Evolutionary conservation across 108 stramenopile species (phyloP).

Genomic region (Skeletonema menzelii): DNA sequence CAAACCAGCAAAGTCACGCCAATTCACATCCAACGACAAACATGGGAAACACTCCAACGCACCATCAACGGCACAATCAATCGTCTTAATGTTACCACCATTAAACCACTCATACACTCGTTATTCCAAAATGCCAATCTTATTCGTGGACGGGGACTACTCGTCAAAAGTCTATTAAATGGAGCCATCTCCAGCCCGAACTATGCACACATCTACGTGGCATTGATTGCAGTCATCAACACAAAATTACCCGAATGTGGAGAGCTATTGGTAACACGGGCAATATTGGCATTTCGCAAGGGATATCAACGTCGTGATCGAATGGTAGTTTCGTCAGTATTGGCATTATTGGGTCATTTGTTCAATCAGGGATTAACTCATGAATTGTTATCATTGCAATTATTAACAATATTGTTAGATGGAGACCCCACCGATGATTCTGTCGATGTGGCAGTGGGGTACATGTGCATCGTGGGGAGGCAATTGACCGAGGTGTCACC

Average conservation of each 20-base stretch:
- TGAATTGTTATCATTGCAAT: constrained; percentile 94
- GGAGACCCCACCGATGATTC: constrained; percentile 96
- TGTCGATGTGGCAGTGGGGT: constrained; percentile 95
- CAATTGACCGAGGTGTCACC: constrained; percentile 86
- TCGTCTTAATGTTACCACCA: constrained; percentile 89
- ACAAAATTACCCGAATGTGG: constrained; percentile 97
- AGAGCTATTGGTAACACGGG: constrained; percentile 86
- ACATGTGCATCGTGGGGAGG: constrained; percentile 88
- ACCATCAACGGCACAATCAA: constrained; percentile 98
- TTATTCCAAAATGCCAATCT: constrained; percentile 92
- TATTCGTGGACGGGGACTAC: constrained; percentile 91
- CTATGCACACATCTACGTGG: constrained; percentile 85
- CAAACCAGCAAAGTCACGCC: constrained; percentile 7
- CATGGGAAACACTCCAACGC: constrained; percentile 91
- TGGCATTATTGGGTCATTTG: constrained; percentile 93
- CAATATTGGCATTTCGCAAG: constrained; percentile 88
- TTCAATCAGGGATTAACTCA: constrained; percentile 97
- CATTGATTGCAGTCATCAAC: constrained; percentile 94
- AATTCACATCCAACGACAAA: constrained; percentile 64
- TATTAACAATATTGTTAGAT: constrained; percentile 93
- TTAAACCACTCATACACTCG: constrained; percentile 91
- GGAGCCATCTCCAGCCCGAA: constrained; percentile 90
- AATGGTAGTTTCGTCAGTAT: constrained; percentile 78
- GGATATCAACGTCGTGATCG: constrained; percentile 91
- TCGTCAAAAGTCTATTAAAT: constrained; percentile 82